Base-by-base conservation (phyloP, 495 filamentous ascomycete genomes). In the Niebla homalea region DNA sequence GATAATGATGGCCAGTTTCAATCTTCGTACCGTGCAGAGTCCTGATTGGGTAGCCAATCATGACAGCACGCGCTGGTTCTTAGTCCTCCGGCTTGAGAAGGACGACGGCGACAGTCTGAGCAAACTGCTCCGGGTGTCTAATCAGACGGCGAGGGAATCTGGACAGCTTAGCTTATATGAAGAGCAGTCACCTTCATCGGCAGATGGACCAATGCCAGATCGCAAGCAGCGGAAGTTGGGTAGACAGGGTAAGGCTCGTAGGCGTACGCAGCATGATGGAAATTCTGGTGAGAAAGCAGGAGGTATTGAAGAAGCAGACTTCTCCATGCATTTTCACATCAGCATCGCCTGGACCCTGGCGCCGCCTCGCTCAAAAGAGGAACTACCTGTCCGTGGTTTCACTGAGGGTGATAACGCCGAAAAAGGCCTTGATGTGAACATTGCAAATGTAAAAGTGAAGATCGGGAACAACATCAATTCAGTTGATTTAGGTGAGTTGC, bases 11-110 rank as follows among this genome's bases (percentile, higher is more conserved):
- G 20, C 50, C 56, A 80, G 76, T 18, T 85, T 88, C 54, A 43
- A 63, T 5, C 63, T 79, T 16, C 53, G 46, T 3, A 64, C 73
- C 4, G 63, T 66, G 7, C 29, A 32, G 16, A 53, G 54, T 5
- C 51, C 85, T 32, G 70, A 78, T 55, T 89, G 85, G 80, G 81
- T 84, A 11, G 64, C 80, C 2, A 89, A 89, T 56, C 70, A 72
- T 26, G 85, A 90, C 58, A 74, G 75, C 15, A 87, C 77, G 19
- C 75, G 92, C 15, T 94, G 89, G 73, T 98, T 98, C 60, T 73
- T 94, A 3, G 88, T 95, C 5, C 60, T 96, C 26, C 68, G 78
- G 25, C 68, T 84, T 19, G 51, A 59, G 38, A 70, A 58, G 50
- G 67, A 72, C 3, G 44, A 54, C 6, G 65, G 74, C 14, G 69